Conservation (phyloP, 129 eudicot species). For the Calendula officinalis region DNA sequence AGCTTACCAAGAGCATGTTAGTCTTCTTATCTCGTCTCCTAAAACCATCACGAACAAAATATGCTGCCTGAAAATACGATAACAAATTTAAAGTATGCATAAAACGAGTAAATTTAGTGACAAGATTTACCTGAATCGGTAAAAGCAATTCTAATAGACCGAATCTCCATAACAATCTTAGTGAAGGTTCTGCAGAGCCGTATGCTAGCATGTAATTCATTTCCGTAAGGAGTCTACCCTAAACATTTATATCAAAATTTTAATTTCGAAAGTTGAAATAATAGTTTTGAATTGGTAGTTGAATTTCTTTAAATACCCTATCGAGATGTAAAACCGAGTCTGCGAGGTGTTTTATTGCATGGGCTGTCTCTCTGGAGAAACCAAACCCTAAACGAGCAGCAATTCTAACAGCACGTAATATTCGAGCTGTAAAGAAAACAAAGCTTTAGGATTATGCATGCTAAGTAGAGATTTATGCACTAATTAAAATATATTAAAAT, state of each 20-base stretch:
- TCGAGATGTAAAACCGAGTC: slow-evolving; percentile 57
- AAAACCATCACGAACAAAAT: slow-evolving; percentile 58
- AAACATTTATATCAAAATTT: slow-evolving; percentile 6
- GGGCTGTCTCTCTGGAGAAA: slow-evolving; percentile 56
- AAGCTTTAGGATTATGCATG: neutral
- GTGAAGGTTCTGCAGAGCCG: slow-evolving; percentile 78
- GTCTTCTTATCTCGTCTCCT: slow-evolving; percentile 69
- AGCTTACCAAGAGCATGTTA: slow-evolving; percentile 79
- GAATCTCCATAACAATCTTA: slow-evolving; percentile 72
- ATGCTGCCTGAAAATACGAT: slow-evolving; percentile 61
- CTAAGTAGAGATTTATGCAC: neutral
- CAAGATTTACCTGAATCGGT: slow-evolving; percentile 63
- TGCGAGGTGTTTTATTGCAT: slow-evolving; percentile 48
- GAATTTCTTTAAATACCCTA: slow-evolving; percentile 36
- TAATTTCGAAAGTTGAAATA: neutral
- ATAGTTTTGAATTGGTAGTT: neutral
- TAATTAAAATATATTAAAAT: neutral
- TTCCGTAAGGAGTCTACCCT: slow-evolving; percentile 86
- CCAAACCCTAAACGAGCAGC: slow-evolving; percentile 72
- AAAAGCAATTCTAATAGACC: slow-evolving; percentile 68
- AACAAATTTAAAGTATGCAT: slow-evolving; percentile 14
- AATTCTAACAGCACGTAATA: slow-evolving; percentile 68
- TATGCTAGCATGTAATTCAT: slow-evolving; percentile 85
- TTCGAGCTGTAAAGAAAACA: slow-evolving; percentile 56
- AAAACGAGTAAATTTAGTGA: slow-evolving; percentile 1